These are phyloP conservation scores for Solanum chmielewskii DNA, from an alignment of 257 asterid species.

Conservation along the genomic window DNA sequence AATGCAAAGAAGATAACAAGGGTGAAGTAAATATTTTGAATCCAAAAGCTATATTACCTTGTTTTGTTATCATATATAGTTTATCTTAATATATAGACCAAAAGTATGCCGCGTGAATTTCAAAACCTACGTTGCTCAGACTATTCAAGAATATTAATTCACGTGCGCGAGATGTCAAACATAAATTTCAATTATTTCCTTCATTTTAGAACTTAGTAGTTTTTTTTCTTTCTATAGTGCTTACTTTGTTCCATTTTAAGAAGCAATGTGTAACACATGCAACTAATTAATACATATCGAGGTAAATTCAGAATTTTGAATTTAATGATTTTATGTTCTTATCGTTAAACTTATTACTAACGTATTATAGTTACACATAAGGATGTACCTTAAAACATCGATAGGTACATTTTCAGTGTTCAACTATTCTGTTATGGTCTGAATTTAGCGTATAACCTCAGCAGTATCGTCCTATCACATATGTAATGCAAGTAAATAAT, in stretches of 20 bases:
- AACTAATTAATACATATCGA: no score
- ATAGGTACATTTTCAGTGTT: no score
- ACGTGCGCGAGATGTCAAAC: not conserved
- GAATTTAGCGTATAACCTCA: not conserved
- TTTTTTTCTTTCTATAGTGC: not conserved
- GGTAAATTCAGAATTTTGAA: no score
- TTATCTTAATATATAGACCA: not conserved
- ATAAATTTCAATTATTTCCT: not conserved
- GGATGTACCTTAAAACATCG: no score
- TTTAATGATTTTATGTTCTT: no score
- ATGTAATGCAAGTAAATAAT: no score
- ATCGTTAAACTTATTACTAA: no score
- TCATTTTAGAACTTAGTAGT: not conserved
- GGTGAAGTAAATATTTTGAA: not conserved
- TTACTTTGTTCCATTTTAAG: not conserved
- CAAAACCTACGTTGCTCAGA: not conserved
- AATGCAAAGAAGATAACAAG: not conserved
- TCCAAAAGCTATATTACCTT: constrained; percentile 2
- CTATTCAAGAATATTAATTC: no score
- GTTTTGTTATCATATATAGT: constrained; percentile 3
- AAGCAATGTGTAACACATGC: no score
- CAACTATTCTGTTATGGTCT: no score
- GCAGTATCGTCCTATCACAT: no score
- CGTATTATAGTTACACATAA: no score
- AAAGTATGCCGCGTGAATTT: not conserved